Evolutionary conservation across 139 green algal genomes (phyloP).

Genomic region (Chlorella ohadii): DNA sequence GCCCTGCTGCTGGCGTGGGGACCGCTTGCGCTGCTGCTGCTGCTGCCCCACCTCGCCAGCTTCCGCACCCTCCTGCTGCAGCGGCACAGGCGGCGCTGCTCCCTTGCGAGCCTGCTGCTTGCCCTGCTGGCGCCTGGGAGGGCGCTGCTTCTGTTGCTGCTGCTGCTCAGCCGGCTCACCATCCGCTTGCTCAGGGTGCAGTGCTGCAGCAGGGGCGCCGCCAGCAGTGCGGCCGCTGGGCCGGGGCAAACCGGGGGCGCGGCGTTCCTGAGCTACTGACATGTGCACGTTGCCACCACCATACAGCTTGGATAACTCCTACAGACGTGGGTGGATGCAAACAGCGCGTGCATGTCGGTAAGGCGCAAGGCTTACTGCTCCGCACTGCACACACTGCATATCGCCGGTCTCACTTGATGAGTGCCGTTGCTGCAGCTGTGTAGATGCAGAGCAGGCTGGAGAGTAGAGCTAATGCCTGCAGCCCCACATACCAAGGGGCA

Average conservation of each 20-base stretch:
- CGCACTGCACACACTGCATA: too few relatives aligned
- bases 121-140: too few relatives aligned
- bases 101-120: not conserved
- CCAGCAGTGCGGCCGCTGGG: not conserved
- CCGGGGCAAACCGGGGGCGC: not conserved
- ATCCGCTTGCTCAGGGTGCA: too few relatives aligned
- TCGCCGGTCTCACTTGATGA: too few relatives aligned
- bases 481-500: too few relatives aligned
- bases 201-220: too few relatives aligned
- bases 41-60: not conserved
- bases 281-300: too few relatives aligned
- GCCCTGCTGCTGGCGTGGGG: not conserved
- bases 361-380: too few relatives aligned
- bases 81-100: not conserved
- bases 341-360: not conserved
- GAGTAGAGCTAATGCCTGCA: too few relatives aligned
- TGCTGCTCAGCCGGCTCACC: not conserved
- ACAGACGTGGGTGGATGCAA: not conserved
- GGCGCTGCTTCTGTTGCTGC: not conserved
- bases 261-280: not conserved
- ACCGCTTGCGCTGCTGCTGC: not conserved
- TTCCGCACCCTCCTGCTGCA: not conserved
- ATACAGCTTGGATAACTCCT: not conserved
- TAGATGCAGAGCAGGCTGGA: too few relatives aligned
- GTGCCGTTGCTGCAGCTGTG: too few relatives aligned